These are phyloP conservation scores for Allantophomopsis lycopodina DNA, from an alignment of 2,329 filamentous ascomycete species.

Conservation along the genomic window DNA sequence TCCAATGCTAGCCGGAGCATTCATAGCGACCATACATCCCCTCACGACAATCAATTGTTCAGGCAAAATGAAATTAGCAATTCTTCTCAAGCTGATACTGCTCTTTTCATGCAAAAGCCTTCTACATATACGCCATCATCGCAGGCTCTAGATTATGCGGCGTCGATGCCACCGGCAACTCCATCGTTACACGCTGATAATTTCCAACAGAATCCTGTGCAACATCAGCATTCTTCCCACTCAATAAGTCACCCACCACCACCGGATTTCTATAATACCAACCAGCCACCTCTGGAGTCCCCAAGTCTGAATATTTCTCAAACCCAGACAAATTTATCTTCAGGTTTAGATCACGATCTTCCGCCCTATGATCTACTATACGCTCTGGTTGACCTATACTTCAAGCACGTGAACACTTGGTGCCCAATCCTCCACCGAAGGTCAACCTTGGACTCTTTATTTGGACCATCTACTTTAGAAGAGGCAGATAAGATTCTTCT, in stretches of 20 bases:
- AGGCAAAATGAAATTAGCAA: slow-evolving; percentile 33
- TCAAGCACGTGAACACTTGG: slow-evolving; percentile 71
- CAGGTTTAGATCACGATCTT: slow-evolving; percentile 44
- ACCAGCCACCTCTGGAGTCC: slow-evolving; percentile 34
- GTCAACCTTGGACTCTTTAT: slow-evolving; percentile 68
- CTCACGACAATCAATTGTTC: slow-evolving; percentile 34
- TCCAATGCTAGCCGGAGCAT: slow-evolving; percentile 36
- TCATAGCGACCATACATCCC: slow-evolving; percentile 43
- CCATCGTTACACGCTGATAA: slow-evolving; percentile 31
- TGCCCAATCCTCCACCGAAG: slow-evolving; percentile 83
- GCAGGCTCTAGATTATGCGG: slow-evolving; percentile 34
- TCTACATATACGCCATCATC: slow-evolving; percentile 31
- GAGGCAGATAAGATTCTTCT: slow-evolving; percentile 73
- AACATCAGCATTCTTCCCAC: slow-evolving; percentile 12
- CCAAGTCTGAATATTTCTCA: slow-evolving; percentile 38
- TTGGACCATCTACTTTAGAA: slow-evolving; percentile 62
- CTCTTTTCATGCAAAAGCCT: slow-evolving; percentile 48
- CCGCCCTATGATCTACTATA: slow-evolving; percentile 66
- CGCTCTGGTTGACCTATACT: slow-evolving; percentile 61
- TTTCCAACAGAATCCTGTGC: slow-evolving; percentile 26
- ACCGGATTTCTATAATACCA: slow-evolving; percentile 19
- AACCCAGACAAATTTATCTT: slow-evolving; percentile 29
- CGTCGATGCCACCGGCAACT: slow-evolving; percentile 25
- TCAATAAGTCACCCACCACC: slow-evolving; percentile 5
- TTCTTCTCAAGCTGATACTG: slow-evolving; percentile 41